Evolutionary conservation across 768 basidiomycete genomes (phyloP).

Genomic region (Pholiota conissans): DNA sequence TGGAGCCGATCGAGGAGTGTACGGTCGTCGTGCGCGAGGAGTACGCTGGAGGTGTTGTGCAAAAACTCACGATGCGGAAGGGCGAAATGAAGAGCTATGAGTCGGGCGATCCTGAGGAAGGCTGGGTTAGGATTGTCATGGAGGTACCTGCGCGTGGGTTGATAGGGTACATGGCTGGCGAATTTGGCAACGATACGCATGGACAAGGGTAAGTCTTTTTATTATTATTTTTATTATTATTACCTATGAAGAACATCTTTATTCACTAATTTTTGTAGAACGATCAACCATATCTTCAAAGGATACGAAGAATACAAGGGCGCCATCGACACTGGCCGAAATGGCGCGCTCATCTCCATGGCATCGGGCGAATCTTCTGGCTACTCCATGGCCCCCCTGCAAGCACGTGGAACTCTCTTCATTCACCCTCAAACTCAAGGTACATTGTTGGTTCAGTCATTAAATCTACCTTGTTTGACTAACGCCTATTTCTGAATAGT

Average conservation of each 20-base stretch:
- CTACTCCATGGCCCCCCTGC: constrained; percentile 50
- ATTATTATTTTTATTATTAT: too few relatives aligned
- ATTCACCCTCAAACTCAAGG: constrained; percentile 43
- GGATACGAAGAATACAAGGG: constrained; percentile 46
- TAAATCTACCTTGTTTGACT: too few relatives aligned
- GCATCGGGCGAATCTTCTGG: constrained; percentile 43
- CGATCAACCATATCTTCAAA: constrained; percentile 55
- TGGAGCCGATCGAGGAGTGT: constrained; percentile 50
- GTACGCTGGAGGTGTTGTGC: constrained; percentile 46
- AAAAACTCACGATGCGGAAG: constrained; percentile 52
- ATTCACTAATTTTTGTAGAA: too few relatives aligned
- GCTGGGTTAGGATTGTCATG: constrained; percentile 47
- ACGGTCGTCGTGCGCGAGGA: constrained; percentile 46
- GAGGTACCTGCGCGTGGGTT: constrained; percentile 48
- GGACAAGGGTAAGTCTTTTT: constrained; percentile 48
- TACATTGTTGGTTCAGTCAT: too few relatives aligned
- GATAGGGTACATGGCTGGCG: constrained; percentile 53
- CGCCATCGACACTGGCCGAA: constrained; percentile 45
- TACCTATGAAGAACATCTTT: too few relatives aligned
- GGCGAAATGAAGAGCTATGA: constrained; percentile 49
- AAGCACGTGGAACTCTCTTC: constrained; percentile 47
- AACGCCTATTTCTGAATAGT: too few relatives aligned
- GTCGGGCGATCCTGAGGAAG: constrained; percentile 41
- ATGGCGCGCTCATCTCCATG: constrained; percentile 50
- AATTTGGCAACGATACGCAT: constrained; percentile 52